phyloP scores from a whole-genome alignment of 2,329 filamentous ascomycete species.

The Basipetospora chlamydospora region DNA sequence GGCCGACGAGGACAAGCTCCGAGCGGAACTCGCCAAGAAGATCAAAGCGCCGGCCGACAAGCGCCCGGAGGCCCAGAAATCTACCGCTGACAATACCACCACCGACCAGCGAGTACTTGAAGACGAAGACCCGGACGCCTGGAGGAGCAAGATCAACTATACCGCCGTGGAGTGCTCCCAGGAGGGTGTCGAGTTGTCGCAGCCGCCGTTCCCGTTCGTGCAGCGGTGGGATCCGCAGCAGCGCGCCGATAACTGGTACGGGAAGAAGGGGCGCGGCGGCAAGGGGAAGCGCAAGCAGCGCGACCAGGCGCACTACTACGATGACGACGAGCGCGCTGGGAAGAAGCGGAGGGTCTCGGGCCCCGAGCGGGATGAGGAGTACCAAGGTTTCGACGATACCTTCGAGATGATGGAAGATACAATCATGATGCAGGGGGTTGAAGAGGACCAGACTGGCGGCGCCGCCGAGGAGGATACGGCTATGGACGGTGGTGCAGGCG shows the following conservation, averaged over 20 bases:
- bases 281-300: constrained; percentile 34
- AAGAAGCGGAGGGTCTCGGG: constrained; percentile 7
- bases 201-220: constrained; percentile 78
- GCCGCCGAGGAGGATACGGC: constrained; percentile 14
- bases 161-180: constrained; percentile 73
- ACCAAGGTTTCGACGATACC: constrained; percentile 31
- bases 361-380: neutral
- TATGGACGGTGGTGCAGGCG: neutral
- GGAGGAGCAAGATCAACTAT: constrained; percentile 61
- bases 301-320: constrained; percentile 24
- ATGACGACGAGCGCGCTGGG: constrained; percentile 16
- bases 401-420: constrained; percentile 11
- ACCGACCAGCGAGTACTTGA: constrained; percentile 11
- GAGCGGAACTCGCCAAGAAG: constrained; percentile 42
- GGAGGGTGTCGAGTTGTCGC: constrained; percentile 50
- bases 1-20: constrained; percentile 50
- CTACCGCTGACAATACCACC: constrained; percentile 2
- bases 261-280: constrained; percentile 22
- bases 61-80: neutral
- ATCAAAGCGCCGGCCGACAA: constrained; percentile 23
- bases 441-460: constrained; percentile 20
- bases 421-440: too few relatives aligned
- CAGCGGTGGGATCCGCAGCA: constrained; percentile 81
- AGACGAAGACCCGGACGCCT: constrained; percentile 43
- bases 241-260: constrained; percentile 19